Evolutionary conservation across 306 rosid species (phyloP).

Genomic region (Vigna angularis): DNA sequence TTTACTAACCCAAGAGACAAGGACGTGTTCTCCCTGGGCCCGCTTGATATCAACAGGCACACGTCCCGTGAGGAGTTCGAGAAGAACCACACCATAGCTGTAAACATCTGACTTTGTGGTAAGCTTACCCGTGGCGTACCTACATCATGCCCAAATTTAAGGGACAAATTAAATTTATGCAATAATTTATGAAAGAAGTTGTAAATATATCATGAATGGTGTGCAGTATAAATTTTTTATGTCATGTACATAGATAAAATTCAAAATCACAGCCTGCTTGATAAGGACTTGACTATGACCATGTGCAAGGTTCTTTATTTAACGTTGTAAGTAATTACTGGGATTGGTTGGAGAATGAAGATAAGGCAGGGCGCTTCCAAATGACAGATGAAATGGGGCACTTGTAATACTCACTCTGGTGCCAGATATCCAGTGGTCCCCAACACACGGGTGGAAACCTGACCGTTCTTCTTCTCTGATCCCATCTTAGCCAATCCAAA

Average conservation of each 20-base stretch:
- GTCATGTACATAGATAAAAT: neutral
- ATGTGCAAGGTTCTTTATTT: slow-evolving; percentile 53
- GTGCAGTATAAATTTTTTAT: neutral
- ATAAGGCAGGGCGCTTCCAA: slow-evolving; percentile 41
- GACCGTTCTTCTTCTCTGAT: slow-evolving; percentile 85
- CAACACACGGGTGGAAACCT: slow-evolving; percentile 78
- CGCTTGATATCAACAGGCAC: slow-evolving; percentile 85
- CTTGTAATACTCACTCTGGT: slow-evolving; percentile 84
- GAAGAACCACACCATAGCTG: slow-evolving; percentile 93
- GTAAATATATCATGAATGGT: neutral
- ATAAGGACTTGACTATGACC: slow-evolving; percentile 53
- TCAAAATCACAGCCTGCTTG: slow-evolving; percentile 53
- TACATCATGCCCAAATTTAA: slow-evolving; percentile 48
- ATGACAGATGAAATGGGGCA: slow-evolving; percentile 31
- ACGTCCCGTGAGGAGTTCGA: slow-evolving; percentile 92
- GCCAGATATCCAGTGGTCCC: slow-evolving; percentile 99
- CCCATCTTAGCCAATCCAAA: slow-evolving; percentile 92
- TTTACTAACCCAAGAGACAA: slow-evolving; percentile 89
- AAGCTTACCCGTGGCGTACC: slow-evolving; percentile 91
- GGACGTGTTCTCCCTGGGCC: slow-evolving; percentile 89
- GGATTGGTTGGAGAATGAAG: slow-evolving; percentile 37
- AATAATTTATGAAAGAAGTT: neutral
- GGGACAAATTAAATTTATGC: neutral
- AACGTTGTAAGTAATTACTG: slow-evolving; percentile 42
- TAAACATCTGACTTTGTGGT: slow-evolving; percentile 95